Evolutionary conservation across 768 basidiomycete genomes (phyloP), one percentile per base, ranked within the genome.

Genomic region (Russula brevipes): DNA sequence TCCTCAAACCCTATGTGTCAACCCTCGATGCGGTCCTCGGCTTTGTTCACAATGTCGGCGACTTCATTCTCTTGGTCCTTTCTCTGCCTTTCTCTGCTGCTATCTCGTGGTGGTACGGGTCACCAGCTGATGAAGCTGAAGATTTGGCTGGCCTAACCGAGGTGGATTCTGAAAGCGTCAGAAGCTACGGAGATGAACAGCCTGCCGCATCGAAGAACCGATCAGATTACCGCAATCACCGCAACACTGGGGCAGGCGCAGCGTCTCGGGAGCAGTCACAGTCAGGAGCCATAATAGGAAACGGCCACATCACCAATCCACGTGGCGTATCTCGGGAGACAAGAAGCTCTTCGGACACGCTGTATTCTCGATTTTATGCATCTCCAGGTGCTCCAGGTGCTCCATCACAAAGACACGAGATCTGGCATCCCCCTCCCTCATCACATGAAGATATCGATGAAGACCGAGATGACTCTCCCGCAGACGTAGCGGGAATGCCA

Each of bases 1-100:
- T 88, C 38, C 72, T 93, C 69, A 88, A 85, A 70, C 91, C 91
- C 6, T 89, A 94, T 69, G 80, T 82, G 14, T 68, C 77, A 5
- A 80, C 86, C 1, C 74, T 93, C 41, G 91, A 94, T 70, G 77
- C 82, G 16, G 60, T 80, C 12, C 76, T 91, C 35, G 87, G 89
- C 58, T 64, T 88, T 31, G 73, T 78, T 42, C 79, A 82, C 55
- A 82, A 85, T 73, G 68, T 85, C 50, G 86, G 87, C 24, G 90
- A 92, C 71, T 67, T 77, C 38, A 77, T 89, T 54, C 53, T 85
- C 42, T 73, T 82, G 9, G 64, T 81, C 30, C 69, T 77, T 49
- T 70, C 73, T 24, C 72, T 81, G n/a, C 79, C 81, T 2, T 52
- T 76, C 59, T 73, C 76, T 57, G 69, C 74, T 53, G 67, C 77